Conservation (phyloP, 139 green algal genomes). For the Haematococcus lacustris region DNA sequence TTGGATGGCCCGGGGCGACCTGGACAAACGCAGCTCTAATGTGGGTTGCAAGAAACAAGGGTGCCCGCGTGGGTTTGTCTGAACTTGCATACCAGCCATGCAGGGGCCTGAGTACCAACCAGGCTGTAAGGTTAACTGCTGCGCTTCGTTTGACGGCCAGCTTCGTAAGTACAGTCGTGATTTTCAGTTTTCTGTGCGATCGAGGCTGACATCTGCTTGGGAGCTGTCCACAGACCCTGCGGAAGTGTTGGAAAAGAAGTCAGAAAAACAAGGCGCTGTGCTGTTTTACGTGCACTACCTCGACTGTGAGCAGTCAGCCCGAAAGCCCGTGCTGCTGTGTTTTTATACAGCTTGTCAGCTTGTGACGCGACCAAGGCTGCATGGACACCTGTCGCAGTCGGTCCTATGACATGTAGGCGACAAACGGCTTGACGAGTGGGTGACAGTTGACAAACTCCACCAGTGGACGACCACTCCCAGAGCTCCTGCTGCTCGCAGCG, state of each 20-base stretch:
- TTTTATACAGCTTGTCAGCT: background rate
- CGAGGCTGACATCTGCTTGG: background rate
- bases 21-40: too few relatives aligned
- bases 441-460: constrained; percentile 41
- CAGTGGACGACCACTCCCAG: constrained; percentile 5
- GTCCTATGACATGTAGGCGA: constrained; percentile 40
- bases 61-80: too few relatives aligned
- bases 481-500: background rate
- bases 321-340: too few relatives aligned
- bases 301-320: constrained; percentile 76
- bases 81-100: too few relatives aligned
- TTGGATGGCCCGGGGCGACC: too few relatives aligned
- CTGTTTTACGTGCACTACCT: constrained; percentile 87
- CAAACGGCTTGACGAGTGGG: constrained; percentile 85
- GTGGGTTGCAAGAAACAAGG: too few relatives aligned
- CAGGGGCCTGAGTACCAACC: constrained; percentile 7
- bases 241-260: constrained; percentile 37
- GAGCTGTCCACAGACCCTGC: constrained; percentile 24
- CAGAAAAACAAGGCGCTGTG: constrained; percentile 13
- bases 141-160: constrained; percentile 31
- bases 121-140: constrained; percentile 23
- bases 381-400: background rate
- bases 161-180: constrained; percentile 10
- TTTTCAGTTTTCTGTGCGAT: background rate
- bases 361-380: background rate